Evolutionary conservation across 148 eudicot genomes (phyloP), one percentile per base, ranked within the genome.

Genomic region (Limonium bicolor): DNA sequence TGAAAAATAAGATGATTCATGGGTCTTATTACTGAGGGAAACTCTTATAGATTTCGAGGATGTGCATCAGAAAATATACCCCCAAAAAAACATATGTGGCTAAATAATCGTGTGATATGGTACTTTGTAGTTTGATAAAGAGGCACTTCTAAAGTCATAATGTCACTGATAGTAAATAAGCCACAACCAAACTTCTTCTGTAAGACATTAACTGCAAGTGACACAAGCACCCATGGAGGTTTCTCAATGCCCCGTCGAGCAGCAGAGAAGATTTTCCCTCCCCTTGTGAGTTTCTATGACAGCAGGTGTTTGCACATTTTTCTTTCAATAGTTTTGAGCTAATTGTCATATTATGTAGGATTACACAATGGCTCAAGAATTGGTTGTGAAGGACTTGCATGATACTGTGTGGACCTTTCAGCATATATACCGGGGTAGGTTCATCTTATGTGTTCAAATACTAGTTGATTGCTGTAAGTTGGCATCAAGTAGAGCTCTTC

Each of bases 201-300:
- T 50, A 90, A 90, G 66, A 85, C 99, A 35, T 69, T 90, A 65
- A 90, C 99, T 6, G 95, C 99, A 23, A 90, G 99, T 76, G 99
- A 90, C 64, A 90, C 99, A 38, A 90, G 99, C 69, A 90, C 99
- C 22, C 99, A 90, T 71, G 99, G 99, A 31, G 99, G 99, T 32
- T 90, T 90, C 67, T 90, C 99, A 39, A 93, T 90, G 21, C 99
- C 99, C 41, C 95, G 99, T 12, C 82, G 99, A 46, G 80, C 99
- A 45, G 99, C 99, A 7, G 99, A 90, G 46, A 90, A 90, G 64
- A 80, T 76, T 46, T 85, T 90, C 64, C 95, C 99, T 24, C 58
- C 80, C 51, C 82, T 90, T 64, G 99, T 90, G 75, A 70, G 84
- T 45, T n/a, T n/a, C 33, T 43, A 17, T 30, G 4, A 18, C n/a